A percentile compares a stretch with the other conserved stretches of the same genome.
Conservation (phyloP, 805 yeast genomes). For the Nadsonia fulvescens region DNA sequence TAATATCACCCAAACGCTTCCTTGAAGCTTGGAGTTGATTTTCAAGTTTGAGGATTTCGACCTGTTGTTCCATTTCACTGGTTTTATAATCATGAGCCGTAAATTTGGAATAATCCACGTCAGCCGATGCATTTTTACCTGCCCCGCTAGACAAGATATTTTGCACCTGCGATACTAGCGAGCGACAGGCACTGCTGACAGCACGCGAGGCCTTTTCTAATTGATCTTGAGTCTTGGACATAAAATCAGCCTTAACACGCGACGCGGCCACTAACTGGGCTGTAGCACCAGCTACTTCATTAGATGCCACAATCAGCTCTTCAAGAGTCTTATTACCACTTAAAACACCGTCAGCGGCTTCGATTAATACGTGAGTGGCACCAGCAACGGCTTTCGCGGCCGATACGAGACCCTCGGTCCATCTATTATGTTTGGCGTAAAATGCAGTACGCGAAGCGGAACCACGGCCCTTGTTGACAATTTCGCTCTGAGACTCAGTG, state of each 20-base stretch:
- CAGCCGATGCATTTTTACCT: conserved; percentile 18
- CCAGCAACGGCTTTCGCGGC: conserved; percentile 79
- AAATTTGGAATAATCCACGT: conserved; percentile 47
- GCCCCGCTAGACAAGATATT: conserved; percentile 28
- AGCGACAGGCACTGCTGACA: conserved; percentile 62
- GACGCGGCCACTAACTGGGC: conserved; percentile 87
- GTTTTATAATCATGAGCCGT: conserved; percentile 70
- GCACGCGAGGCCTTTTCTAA: conserved; percentile 50
- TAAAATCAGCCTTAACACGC: conserved; percentile 62
- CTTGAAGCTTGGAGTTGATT: conserved; percentile 54
- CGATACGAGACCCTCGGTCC: conserved; percentile 87
- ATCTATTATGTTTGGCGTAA: conserved; percentile 71
- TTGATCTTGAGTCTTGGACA: conserved; percentile 58
- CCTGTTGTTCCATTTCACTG: conserved; percentile 84
- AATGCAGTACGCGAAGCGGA: conserved; percentile 49
- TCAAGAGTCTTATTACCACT: conserved; percentile 49
- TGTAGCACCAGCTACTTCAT: conserved; percentile 82
- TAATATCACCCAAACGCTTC: conserved; percentile 66
- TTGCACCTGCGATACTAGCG: conserved; percentile 55
- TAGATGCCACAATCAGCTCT: conserved; percentile 75
- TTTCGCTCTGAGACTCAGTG: conserved; percentile 65
- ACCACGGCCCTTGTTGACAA: conserved; percentile 55
- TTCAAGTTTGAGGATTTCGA: conserved; percentile 69
- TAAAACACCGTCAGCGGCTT: conserved; percentile 74
- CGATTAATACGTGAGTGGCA: conserved; percentile 63